Percentiles rank a stretch among this genome's conserved stretches.
Evolutionary conservation across 2,329 filamentous ascomycete species (phyloP).

Genomic region (Pseudogymnoascus verrucosus): DNA sequence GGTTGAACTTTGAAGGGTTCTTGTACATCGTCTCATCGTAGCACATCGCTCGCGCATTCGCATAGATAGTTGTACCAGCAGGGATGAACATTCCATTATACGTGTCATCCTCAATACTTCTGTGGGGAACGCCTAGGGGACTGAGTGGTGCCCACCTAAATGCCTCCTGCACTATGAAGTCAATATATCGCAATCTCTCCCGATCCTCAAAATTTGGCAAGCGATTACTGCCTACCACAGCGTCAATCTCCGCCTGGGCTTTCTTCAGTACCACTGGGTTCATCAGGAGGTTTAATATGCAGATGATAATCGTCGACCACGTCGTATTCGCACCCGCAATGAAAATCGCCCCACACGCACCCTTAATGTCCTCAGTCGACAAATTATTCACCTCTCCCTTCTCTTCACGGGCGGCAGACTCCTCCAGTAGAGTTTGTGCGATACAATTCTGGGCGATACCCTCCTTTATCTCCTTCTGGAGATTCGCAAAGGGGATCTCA

Average conservation of each 20-base stretch:
- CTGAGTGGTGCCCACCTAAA: constrained; percentile 38
- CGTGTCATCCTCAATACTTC: constrained; percentile 44
- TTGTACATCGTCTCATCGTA: constrained; percentile 37
- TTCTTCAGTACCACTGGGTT: constrained; percentile 34
- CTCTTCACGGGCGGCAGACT: neutral
- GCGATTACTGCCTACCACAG: constrained; percentile 36
- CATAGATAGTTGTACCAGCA: constrained; percentile 32
- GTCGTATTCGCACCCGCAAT: constrained; percentile 35
- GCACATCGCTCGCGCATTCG: constrained; percentile 48
- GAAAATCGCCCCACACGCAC: constrained; percentile 40
- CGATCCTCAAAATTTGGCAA: constrained; percentile 41
- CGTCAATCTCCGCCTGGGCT: constrained; percentile 39
- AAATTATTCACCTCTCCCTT: constrained; percentile 12
- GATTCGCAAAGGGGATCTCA: constrained; percentile 33
- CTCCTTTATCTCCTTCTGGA: constrained; percentile 11
- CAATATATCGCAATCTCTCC: constrained; percentile 35
- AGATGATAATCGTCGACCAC: constrained; percentile 34
- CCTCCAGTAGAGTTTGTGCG: neutral
- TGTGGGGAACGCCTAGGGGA: constrained; percentile 47
- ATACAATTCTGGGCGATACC: neutral
- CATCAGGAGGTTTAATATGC: constrained; percentile 32
- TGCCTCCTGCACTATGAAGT: constrained; percentile 40
- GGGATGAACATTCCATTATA: constrained; percentile 51
- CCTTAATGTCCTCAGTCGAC: constrained; percentile 33
- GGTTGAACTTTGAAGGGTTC: constrained; percentile 37